Evolutionary conservation across 192 early-diverging fungal species (phyloP), one percentile per base, ranked within the genome.

Genomic region (Coemansia sp.): DNA sequence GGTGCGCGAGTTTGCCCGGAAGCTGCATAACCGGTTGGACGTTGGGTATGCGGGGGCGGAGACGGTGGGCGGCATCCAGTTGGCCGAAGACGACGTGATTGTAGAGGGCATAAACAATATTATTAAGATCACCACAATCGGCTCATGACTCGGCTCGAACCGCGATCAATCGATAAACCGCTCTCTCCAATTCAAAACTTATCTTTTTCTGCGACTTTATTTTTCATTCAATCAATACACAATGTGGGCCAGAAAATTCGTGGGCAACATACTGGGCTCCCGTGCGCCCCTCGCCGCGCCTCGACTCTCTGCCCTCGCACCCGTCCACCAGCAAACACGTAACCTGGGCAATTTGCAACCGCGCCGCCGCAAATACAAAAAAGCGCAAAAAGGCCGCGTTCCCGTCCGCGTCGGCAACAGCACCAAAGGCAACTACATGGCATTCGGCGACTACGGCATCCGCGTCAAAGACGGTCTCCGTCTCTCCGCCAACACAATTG

Each of bases 381-480:
- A 95, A 72, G 85, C 89, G 51, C 89, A 92, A 62, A 92, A 93
- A 75, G 96, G 96, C 15, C 92, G 89, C 59, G 89, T 92, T 48
- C 90, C 91, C 3, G 78, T 88, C 34, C 91, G 86, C 6, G 87
- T 82, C 38, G 93, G 93, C 47, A 91, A 92, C 20, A 94, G 92
- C 9, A 88, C 91, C 8, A 87, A 91, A 68, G 94, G 92, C 37
- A 95, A 93, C 44, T 90, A 85, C 34, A 88, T 98, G 51, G 85
- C 85, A 21, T 91, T 89, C 77, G 96, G 96, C 19, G 91, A 94
- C 38, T 98, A 90, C 70, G 96, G 96, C n/a, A 70, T 98, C 59
- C 91, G 94, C 34, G 88, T 92, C 34, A 90, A 89, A 57, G 87
- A 90, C 54, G 94, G 94, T 0, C 85, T 89, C 59, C 87, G 92